These are phyloP conservation scores for Pyricularia pennisetigena DNA, from an alignment of 2,329 filamentous ascomycete species.

Conservation along the genomic window DNA sequence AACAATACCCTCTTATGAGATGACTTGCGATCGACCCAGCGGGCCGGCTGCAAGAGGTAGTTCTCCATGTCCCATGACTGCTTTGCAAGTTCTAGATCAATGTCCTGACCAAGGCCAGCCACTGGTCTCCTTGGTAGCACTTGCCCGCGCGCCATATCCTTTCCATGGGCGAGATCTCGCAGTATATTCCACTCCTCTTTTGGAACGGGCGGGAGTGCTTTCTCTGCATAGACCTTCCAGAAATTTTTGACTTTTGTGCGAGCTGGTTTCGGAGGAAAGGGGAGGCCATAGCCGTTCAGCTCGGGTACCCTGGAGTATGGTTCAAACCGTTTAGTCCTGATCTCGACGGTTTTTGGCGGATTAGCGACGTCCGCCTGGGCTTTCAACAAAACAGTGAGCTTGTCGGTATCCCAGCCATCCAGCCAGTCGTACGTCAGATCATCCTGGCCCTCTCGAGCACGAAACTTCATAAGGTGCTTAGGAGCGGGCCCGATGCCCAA, in stretches of 20 bases:
- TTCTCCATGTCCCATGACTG: constrained; percentile 5
- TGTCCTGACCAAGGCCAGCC: constrained; percentile 10
- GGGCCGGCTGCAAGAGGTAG: constrained; percentile 3
- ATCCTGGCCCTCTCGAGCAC: not conserved
- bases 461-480: not conserved
- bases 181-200: constrained; percentile 45
- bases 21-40: constrained; percentile 5
- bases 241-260: constrained; percentile 34
- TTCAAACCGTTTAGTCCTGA: constrained; percentile 16
- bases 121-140: constrained; percentile 26
- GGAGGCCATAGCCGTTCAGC: constrained; percentile 39
- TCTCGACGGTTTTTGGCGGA: not conserved
- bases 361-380: constrained; percentile 24
- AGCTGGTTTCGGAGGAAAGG: constrained; percentile 25
- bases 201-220: constrained; percentile 44
- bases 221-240: constrained; percentile 35
- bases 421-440: constrained; percentile 26
- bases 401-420: constrained; percentile 37
- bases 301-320: constrained; percentile 27
- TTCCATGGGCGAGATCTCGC: constrained; percentile 32
- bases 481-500: not conserved
- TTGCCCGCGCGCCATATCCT: constrained; percentile 24
- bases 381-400: constrained; percentile 28
- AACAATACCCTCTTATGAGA: not conserved
- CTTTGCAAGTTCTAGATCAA: not conserved